These are phyloP conservation scores for Quercus phellos DNA, from an alignment of 331 rosid genomes.

Conservation along the genomic window DNA sequence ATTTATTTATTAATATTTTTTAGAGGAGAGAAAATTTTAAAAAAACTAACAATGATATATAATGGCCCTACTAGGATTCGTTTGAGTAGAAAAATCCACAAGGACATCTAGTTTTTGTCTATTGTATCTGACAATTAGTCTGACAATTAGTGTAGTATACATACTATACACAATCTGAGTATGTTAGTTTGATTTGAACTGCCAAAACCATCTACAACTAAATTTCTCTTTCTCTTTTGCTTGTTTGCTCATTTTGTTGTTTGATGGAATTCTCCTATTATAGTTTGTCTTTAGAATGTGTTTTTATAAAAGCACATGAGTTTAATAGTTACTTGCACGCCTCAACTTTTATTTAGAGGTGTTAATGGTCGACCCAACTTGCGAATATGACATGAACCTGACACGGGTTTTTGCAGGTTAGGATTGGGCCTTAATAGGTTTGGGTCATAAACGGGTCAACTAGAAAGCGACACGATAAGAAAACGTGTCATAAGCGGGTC, in stretches of 20 bases:
- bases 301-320: neutral
- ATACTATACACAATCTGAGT: neutral
- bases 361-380: too few species aligned
- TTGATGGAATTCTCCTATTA: neutral
- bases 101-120: neutral
- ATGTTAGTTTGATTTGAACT: neutral
- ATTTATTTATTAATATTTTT: too few species aligned
- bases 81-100: neutral
- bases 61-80: neutral
- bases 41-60: neutral
- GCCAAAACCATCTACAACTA: neutral
- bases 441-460: too few species aligned
- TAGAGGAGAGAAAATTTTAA: too few species aligned
- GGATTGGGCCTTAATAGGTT: too few species aligned
- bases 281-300: neutral
- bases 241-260: neutral
- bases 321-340: too few species aligned
- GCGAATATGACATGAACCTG: fast-evolving
- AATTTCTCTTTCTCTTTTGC: neutral
- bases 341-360: too few species aligned
- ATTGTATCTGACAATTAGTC: neutral
- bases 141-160: neutral
- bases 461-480: too few species aligned
- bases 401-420: too few species aligned
- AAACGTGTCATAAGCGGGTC: too few species aligned